phyloP scores from a whole-genome alignment of 495 filamentous ascomycete genomes.

The Neurospora sp. region DNA sequence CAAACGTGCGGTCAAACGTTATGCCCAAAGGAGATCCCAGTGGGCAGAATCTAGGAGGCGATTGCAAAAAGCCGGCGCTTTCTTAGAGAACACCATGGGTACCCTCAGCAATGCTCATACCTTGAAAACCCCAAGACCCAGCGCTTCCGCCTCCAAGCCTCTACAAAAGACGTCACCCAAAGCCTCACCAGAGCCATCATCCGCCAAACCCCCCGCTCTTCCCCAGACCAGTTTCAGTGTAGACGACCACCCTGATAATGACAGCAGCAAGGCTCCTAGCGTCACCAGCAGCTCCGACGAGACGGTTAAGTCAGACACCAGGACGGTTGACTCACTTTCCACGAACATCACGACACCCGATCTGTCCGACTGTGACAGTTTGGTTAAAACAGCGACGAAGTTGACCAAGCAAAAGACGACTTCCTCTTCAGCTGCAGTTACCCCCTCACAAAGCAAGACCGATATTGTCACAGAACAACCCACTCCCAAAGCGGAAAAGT shows the following conservation, averaged over 20 bases:
- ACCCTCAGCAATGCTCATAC: neutral
- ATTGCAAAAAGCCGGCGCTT: neutral
- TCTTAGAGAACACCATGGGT: neutral
- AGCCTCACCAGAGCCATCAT: neutral
- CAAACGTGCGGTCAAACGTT: neutral
- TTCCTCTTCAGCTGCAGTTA: neutral
- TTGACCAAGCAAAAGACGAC: neutral
- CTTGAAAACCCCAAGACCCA: neutral
- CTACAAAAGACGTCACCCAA: neutral
- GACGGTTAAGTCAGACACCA: neutral
- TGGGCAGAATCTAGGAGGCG: neutral
- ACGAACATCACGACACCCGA: conserved; percentile 3
- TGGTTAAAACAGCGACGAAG: neutral
- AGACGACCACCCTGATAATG: neutral
- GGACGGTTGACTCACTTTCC: neutral
- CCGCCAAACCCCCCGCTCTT: neutral
- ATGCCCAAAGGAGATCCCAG: neutral
- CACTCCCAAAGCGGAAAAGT: neutral
- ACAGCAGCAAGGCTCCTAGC: neutral
- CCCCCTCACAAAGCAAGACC: neutral
- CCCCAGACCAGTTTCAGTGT: neutral
- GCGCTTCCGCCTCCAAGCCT: neutral
- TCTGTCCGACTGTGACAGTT: neutral
- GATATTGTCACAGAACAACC: neutral
- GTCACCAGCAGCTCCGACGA: conserved; percentile 4